Evolutionary conservation across 495 filamentous ascomycete genomes (phyloP), one percentile per base, ranked within the genome.

Genomic region (Bryoglossum gracile): DNA sequence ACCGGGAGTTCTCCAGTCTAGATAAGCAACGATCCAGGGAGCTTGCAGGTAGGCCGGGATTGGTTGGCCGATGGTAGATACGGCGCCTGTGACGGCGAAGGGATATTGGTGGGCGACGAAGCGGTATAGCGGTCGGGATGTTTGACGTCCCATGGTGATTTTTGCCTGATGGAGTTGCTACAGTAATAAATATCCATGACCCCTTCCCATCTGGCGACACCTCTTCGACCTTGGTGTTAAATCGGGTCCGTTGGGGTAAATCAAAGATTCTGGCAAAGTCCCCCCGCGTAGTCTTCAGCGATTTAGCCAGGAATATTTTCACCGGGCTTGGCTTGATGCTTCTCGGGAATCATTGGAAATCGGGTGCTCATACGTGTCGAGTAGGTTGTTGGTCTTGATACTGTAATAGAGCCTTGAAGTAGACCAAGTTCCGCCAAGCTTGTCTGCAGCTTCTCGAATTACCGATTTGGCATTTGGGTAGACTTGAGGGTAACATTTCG

Each of bases 401-500:
- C 81, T 80, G 6, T 77, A 75, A 59, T 87, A 89, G 22, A 84
- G 65, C 0, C 80, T 67, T 25, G 82, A 65, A 26, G 74, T 65
- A 3, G 77, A 71, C 87, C 86, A 91, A 33, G 81, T 76, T 23
- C 87, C 86, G 6, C 86, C 87, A 21, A 89, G 59, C 0, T 78
- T 74, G 9, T 62, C 56, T 3, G 70, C 69, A 1, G 67, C 62
- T 10, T 86, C 83, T 24, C 84, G 55, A 0, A 86, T 60, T 2
- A 72, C 46, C 11, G 83, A 51, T 35, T 65, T 60, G 22, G 68
- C 61, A 18, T 57, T 60, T 22, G 78, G 78, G 42, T 81, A 65
- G 40, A 79, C 51, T 42, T 80, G 68, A 21, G 71, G 67, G 57
- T 79, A 82, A 24, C 79, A 83, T 54, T 76, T 76, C 26, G 83